Base-by-base conservation (phyloP, 345 rosid genomes). In the Aethionema arabicum region DNA sequence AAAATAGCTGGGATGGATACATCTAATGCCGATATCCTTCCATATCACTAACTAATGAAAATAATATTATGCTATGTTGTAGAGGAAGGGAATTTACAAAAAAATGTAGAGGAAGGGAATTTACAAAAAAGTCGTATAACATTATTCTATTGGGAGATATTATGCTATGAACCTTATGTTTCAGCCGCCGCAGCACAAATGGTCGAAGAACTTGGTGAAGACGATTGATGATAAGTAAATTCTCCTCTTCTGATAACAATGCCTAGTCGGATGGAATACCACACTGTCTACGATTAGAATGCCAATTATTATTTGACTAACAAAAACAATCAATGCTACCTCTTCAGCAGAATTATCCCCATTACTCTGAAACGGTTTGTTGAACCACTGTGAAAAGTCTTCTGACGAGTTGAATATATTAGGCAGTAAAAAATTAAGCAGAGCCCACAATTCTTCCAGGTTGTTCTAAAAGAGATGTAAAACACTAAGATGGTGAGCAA, bases 151-250 rank as follows among this genome's bases (percentile, higher is more conserved):
- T 15, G 38, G 38, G 55, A 51, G 21, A n/a, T 51, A 42, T 33
- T 15, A 57, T 39, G 37, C 40, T 64, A 51, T 56, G 49, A n/a
- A 90, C 97, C 93, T 90, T 90, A 69, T 90, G 97, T 78, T 90
- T 90, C 70, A 90, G 77, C 74, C 97, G 78, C 43, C 97, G 88
- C 45, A 90, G 87, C 37, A 90, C 95, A 75, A 90, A 90, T 69
- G 97, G 97, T 53, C 97, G 77, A 69, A 90, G 93, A 73, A 90
- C 97, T 84, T 90, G 97, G 62, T 90, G 97, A 61, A 90, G 87
- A 52, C 97, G 97, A 52, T 90, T 90, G 54, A 87, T 90, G 41
- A 90, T 82, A 83, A 90, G 73, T 55, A 90, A 76, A 77, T 90
- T 90, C 78, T 90, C 97, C 77, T 90, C 95, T 80, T 90, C 97